phyloP scores from a whole-genome alignment of 495 filamentous ascomycete genomes.

The Viridothelium virens region DNA sequence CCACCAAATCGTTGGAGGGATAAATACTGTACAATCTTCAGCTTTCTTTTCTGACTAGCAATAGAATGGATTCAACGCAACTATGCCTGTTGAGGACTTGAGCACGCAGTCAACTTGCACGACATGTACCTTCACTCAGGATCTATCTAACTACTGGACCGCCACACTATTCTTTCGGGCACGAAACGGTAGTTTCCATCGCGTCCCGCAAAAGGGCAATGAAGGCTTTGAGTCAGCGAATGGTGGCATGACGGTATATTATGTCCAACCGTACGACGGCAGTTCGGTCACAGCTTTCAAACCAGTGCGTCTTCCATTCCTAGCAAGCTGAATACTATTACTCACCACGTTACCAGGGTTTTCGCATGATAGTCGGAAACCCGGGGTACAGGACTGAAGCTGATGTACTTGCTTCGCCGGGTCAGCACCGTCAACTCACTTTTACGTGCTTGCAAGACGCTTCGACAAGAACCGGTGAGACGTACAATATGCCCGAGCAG shows the following conservation, averaged over 20 bases:
- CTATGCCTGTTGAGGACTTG: conserved; percentile 26
- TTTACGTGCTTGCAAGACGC: conserved; percentile 26
- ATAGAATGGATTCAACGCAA: conserved; percentile 26
- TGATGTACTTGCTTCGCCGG: conserved; percentile 14
- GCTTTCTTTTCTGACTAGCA: conserved; percentile 9
- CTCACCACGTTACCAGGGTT: conserved; percentile 16
- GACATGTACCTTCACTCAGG: conserved; percentile 26
- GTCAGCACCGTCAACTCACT: conserved; percentile 18
- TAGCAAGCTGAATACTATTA: not conserved
- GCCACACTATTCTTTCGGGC: conserved; percentile 26
- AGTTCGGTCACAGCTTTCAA: conserved; percentile 25
- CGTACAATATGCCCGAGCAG: conserved; percentile 22
- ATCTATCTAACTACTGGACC: conserved; percentile 30
- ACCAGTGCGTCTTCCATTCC: conserved; percentile 6
- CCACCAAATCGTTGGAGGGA: conserved; percentile 27
- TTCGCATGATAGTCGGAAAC: conserved; percentile 28
- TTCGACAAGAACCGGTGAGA: conserved; percentile 19
- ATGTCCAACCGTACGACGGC: conserved; percentile 18
- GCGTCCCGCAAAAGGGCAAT: conserved; percentile 24
- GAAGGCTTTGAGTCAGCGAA: conserved; percentile 20
- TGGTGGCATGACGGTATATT: conserved; percentile 27
- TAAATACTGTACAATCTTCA: conserved; percentile 22
- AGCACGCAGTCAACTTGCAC: conserved; percentile 23
- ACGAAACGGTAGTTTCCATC: conserved; percentile 26
- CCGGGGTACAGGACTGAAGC: conserved; percentile 17